These are phyloP conservation scores for Peniophora sp. DNA, from an alignment of 1,284 basidiomycete species.

Conservation along the genomic window DNA sequence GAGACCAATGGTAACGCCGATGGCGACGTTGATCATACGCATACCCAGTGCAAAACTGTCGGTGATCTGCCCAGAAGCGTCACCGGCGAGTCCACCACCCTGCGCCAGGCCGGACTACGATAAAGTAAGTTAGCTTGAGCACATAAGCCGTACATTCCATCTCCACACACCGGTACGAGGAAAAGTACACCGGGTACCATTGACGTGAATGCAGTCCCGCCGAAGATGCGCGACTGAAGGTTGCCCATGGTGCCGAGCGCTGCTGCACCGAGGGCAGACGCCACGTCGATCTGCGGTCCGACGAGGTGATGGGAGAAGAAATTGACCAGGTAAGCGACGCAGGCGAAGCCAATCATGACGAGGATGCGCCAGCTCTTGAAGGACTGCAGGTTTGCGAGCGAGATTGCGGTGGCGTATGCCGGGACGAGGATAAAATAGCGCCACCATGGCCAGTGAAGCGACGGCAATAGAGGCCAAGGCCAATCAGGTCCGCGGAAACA, in stretches of 20 bases:
- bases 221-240: constrained; percentile 67
- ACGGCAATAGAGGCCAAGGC: constrained; percentile 68
- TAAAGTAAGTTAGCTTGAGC: neutral
- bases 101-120: constrained; percentile 76
- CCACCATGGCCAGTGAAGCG: constrained; percentile 56
- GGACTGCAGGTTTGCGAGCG: constrained; percentile 73
- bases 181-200: constrained; percentile 87
- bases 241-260: constrained; percentile 79
- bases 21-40: constrained; percentile 81
- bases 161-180: constrained; percentile 61
- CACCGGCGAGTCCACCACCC: constrained; percentile 74
- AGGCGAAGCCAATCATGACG: constrained; percentile 76
- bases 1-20: constrained; percentile 78
- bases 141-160: constrained; percentile 1
- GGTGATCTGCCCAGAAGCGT: constrained; percentile 60
- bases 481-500: constrained; percentile 67
- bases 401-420: constrained; percentile 68
- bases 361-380: constrained; percentile 61
- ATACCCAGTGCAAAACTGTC: constrained; percentile 61
- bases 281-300: constrained; percentile 41
- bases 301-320: constrained; percentile 23
- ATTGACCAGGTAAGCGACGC: constrained; percentile 68
- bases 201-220: constrained; percentile 79
- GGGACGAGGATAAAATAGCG: constrained; percentile 74
- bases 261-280: constrained; percentile 74